Percentiles rank a stretch among this genome's conserved stretches.
Conservation (phyloP, 139 green algal genomes). For the Ulvella scutata region DNA sequence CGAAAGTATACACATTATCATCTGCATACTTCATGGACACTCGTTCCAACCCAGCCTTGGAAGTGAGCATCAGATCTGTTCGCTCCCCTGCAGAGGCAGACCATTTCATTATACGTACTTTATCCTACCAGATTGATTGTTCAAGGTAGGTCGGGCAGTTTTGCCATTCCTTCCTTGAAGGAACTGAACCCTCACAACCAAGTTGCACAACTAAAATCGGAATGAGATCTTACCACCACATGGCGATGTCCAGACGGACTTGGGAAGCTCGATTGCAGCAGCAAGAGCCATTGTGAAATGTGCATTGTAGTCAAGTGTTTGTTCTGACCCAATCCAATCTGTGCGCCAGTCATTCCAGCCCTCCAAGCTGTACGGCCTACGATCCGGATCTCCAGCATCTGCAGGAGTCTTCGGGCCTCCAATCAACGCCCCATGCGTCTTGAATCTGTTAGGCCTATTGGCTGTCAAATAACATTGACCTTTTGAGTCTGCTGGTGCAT, state of each 20-base stretch:
- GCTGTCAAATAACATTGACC: background rate
- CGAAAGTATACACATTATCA: background rate
- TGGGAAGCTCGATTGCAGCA: background rate
- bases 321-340: background rate
- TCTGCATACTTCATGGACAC: background rate
- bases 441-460: background rate
- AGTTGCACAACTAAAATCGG: background rate
- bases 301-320: constrained; percentile 1
- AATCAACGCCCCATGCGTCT: background rate
- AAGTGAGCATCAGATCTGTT: background rate
- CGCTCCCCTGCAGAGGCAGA: background rate
- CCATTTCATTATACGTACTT: background rate
- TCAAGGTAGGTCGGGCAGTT: background rate
- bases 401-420: background rate
- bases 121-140: too few relatives aligned
- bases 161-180: background rate
- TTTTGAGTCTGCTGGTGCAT: background rate
- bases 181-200: background rate
- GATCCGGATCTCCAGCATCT: background rate
- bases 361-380: background rate
- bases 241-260: background rate
- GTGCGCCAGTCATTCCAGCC: background rate
- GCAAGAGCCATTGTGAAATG: background rate
- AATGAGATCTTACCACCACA: background rate
- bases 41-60: background rate